Conservation (phyloP, 75 land plant genomes). For the Sequoiadendron giganteum region DNA sequence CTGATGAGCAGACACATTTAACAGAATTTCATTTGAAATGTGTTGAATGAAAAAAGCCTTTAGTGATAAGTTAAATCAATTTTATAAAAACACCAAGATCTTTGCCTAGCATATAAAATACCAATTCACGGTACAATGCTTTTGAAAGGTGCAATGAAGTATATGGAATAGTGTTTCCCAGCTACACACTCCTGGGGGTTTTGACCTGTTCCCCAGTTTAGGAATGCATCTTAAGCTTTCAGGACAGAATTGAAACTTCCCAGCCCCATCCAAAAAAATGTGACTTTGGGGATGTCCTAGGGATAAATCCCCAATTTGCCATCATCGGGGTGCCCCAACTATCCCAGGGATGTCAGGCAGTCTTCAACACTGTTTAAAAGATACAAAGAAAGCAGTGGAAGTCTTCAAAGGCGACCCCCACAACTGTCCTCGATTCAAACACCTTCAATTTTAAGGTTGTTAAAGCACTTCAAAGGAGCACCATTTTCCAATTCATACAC, state of each 20-base stretch:
- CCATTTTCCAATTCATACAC: neutral
- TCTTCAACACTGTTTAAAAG: neutral
- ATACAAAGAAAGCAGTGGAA: neutral
- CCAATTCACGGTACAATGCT: neutral
- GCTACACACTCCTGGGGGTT: no score
- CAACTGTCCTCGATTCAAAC: neutral
- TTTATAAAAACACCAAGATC: neutral
- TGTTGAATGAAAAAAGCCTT: no score
- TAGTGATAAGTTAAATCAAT: neutral
- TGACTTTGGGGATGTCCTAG: no score
- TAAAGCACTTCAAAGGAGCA: neutral
- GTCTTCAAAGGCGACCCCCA: neutral
- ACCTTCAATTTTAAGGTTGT: conserved; percentile 2
- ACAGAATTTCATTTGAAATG: neutral
- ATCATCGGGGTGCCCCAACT: no score
- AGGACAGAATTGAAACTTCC: no score
- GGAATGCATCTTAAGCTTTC: no score
- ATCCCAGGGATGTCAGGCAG: no score
- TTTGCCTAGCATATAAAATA: neutral
- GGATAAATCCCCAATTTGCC: no score
- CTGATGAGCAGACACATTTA: neutral
- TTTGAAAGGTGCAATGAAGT: no score
- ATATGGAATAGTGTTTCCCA: no score
- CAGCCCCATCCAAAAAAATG: no score
- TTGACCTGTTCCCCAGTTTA: no score